A percentile compares a stretch with the other conserved stretches of the same genome.
phyloP scores from a whole-genome alignment of 2,329 filamentous ascomycete species.

The Penicillium paneum region DNA sequence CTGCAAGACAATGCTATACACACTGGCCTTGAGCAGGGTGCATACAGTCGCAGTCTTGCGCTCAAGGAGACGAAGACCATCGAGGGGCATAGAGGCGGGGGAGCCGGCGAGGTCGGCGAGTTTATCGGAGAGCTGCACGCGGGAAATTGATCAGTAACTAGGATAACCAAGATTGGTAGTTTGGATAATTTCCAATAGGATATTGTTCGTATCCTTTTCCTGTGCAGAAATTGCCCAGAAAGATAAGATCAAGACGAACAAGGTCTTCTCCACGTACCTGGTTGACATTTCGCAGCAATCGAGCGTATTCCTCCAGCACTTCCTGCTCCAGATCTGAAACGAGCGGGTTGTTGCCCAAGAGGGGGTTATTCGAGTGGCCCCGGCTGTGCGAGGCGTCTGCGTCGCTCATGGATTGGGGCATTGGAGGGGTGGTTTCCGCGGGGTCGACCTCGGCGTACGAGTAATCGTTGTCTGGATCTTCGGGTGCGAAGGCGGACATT shows the following conservation, averaged over 20 bases:
- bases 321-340: constrained; percentile 84
- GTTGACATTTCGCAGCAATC: constrained; percentile 85
- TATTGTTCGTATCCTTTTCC: neutral
- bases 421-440: constrained; percentile 16
- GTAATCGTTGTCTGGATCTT: constrained; percentile 20
- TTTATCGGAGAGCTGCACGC: constrained; percentile 32
- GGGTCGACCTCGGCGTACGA: constrained; percentile 20
- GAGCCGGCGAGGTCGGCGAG: constrained; percentile 58
- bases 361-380: constrained; percentile 32
- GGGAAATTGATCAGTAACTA: neutral
- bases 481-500: constrained; percentile 25
- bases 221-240: neutral
- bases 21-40: constrained; percentile 93
- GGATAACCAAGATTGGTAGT: neutral
- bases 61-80: constrained; percentile 83
- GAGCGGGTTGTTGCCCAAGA: constrained; percentile 38
- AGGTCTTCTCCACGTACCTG: constrained; percentile 54
- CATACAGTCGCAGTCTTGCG: constrained; percentile 93
- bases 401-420: constrained; percentile 16
- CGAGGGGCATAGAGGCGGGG: constrained; percentile 70
- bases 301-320: constrained; percentile 88
- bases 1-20: constrained; percentile 97
- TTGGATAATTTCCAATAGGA: neutral
- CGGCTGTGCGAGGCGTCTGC: constrained; percentile 16
- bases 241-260: neutral